Evolutionary conservation across 352 stramenopile species (phyloP).

Genomic region (Phytophthora sp.): DNA sequence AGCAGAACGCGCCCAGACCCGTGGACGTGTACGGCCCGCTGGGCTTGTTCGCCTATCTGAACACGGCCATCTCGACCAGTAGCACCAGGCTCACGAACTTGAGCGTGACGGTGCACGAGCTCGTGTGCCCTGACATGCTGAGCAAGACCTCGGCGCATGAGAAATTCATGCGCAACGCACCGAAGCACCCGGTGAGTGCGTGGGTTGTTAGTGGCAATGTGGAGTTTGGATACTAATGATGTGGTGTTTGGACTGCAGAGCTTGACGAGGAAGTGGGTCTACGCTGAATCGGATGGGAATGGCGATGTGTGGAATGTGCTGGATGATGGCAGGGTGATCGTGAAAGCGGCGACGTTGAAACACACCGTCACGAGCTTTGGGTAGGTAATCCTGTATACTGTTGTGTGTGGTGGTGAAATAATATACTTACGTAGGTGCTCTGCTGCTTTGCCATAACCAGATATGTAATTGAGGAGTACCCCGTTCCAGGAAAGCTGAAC

Average conservation of each 20-base stretch:
- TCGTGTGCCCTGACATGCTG: conserved; percentile 63
- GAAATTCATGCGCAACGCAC: conserved; percentile 65
- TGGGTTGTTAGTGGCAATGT: not conserved
- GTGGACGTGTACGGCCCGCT: conserved; percentile 84
- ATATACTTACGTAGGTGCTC: not conserved
- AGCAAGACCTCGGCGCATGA: conserved; percentile 54
- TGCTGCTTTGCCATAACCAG: conserved; percentile 26
- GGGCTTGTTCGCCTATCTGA: conserved; percentile 81
- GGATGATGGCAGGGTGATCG: conserved; percentile 67
- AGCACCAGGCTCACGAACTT: conserved; percentile 77
- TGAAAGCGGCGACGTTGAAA: conserved; percentile 70
- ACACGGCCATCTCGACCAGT: conserved; percentile 69
- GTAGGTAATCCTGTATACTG: conserved; percentile 33
- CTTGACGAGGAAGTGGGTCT: conserved; percentile 59
- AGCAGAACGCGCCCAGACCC: conserved; percentile 40
- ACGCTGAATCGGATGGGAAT: conserved; percentile 62
- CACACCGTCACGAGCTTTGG: conserved; percentile 85
- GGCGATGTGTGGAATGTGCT: conserved; percentile 73
- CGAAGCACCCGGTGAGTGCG: conserved; percentile 58
- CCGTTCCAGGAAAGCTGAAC: conserved; percentile 85
- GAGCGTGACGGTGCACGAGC: conserved; percentile 74
- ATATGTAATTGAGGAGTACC: conserved; percentile 83
- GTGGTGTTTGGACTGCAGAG: conserved; percentile 29
- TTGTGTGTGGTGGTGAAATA: not conserved
- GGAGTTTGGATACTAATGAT: conserved; percentile 1